Conservation (phyloP, 495 filamentous ascomycete species). For the Neurospora sp. region DNA sequence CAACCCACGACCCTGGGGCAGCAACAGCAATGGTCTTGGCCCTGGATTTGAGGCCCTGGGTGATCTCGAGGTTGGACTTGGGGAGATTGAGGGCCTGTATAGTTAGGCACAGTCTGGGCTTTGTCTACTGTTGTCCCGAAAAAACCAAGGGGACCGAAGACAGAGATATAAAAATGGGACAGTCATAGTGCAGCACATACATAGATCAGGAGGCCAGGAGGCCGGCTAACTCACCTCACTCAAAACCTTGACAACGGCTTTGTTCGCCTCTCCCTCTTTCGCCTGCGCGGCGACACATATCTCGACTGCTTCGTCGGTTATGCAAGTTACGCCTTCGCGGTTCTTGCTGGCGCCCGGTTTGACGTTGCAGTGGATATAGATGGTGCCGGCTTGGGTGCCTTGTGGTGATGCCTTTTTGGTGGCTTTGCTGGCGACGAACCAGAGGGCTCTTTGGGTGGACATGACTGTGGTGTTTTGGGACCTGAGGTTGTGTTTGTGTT, state of each 20-base stretch:
- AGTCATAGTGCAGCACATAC: too few relatives aligned
- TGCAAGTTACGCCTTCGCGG: conserved; percentile 45
- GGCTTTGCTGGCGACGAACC: conserved; percentile 15
- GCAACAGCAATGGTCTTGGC: conserved; percentile 43
- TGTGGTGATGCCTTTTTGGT: conserved; percentile 21
- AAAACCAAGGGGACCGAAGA: too few relatives aligned
- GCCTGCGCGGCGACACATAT: conserved; percentile 54
- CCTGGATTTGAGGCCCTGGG: conserved; percentile 50
- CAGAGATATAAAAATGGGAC: too few relatives aligned
- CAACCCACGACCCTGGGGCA: conserved; percentile 10
- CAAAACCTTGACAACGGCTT: conserved; percentile 51
- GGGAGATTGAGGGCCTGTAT: conserved; percentile 39
- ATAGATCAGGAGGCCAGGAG: too few relatives aligned
- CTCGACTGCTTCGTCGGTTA: conserved; percentile 46
- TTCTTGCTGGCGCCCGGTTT: conserved; percentile 54
- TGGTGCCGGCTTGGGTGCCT: conserved; percentile 7
- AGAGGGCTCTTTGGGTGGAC: conserved; percentile 12
- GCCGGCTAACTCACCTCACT: conserved; percentile 40
- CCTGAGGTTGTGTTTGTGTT: too few relatives aligned
- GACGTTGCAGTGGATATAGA: conserved; percentile 48
- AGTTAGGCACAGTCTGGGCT: neutral
- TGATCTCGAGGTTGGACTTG: conserved; percentile 53
- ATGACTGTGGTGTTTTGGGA: neutral
- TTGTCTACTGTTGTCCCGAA: too few relatives aligned
- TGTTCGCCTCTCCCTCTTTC: conserved; percentile 57